Percentiles rank a stretch among this genome's conserved stretches.
These are phyloP conservation scores for Clonostachys sp. DNA, from an alignment of 2,329 filamentous ascomycete species.

Conservation along the genomic window DNA sequence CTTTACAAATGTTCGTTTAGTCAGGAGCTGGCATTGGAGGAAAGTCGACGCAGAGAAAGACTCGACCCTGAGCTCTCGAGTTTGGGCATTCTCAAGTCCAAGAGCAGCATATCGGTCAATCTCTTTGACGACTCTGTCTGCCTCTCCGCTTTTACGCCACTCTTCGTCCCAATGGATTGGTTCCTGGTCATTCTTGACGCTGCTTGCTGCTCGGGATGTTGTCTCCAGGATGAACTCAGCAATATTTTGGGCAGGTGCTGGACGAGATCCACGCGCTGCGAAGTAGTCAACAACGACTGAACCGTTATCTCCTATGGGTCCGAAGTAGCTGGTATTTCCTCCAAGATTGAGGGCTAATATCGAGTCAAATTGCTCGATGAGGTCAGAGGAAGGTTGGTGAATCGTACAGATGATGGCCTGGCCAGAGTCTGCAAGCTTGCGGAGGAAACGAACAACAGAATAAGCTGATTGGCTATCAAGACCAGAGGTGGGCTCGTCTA, in stretches of 20 bases:
- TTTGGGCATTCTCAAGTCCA: no score
- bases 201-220: slow-evolving; percentile 24
- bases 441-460: slow-evolving; percentile 54
- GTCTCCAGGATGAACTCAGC: slow-evolving; percentile 46
- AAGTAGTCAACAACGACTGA: slow-evolving; percentile 44
- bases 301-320: slow-evolving; percentile 43
- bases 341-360: slow-evolving; percentile 45
- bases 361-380: slow-evolving; percentile 51
- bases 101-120: slow-evolving; percentile 48
- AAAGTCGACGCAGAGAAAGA: not conserved
- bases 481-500: slow-evolving; percentile 55
- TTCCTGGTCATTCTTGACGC: slow-evolving; percentile 23
- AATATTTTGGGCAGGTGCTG: slow-evolving; percentile 50
- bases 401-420: slow-evolving; percentile 56
- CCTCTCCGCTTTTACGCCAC: slow-evolving; percentile 64
- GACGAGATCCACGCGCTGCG: slow-evolving; percentile 57
- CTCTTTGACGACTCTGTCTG: slow-evolving; percentile 54
- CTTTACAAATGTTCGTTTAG: no score
- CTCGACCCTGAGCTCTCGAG: no score
- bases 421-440: slow-evolving; percentile 50
- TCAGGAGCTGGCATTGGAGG: not conserved
- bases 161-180: slow-evolving; percentile 68
- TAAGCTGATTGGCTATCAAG: slow-evolving; percentile 51
- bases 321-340: slow-evolving; percentile 47
- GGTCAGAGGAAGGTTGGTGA: slow-evolving; percentile 47